phyloP scores from a whole-genome alignment of 2,329 filamentous ascomycete species.

The Cordyceps javanica region DNA sequence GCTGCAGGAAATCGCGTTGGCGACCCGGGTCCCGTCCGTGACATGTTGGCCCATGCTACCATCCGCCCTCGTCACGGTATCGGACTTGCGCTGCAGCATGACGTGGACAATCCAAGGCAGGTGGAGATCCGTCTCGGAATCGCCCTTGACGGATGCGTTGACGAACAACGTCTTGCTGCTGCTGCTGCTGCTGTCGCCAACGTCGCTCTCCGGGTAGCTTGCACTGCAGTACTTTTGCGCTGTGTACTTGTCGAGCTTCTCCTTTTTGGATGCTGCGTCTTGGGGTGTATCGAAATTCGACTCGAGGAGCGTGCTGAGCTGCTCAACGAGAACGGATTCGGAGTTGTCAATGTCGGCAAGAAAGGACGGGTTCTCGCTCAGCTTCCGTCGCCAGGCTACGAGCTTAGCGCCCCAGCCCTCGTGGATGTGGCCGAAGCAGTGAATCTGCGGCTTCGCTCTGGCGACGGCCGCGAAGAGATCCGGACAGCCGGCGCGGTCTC shows the following conservation, averaged over 20 bases:
- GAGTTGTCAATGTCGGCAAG: constrained; percentile 43
- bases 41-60: too few species aligned
- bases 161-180: constrained; percentile 50
- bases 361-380: constrained; percentile 30
- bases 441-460: constrained; percentile 24
- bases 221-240: neutral
- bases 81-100: too few species aligned
- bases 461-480: constrained; percentile 25
- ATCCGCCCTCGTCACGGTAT: too few species aligned
- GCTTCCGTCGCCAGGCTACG: constrained; percentile 37
- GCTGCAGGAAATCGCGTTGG: too few species aligned
- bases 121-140: constrained; percentile 52
- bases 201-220: neutral
- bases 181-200: too few species aligned
- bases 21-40: too few species aligned
- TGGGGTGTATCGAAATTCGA: neutral
- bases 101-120: constrained; percentile 23
- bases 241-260: neutral
- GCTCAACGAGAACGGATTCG: constrained; percentile 27
- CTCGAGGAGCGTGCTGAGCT: neutral
- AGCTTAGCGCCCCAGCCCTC: constrained; percentile 33
- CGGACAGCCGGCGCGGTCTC: constrained; percentile 24
- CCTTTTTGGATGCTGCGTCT: neutral
- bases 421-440: constrained; percentile 33
- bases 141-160: constrained; percentile 44